These are phyloP conservation scores for Fallopia convolvulus DNA, from an alignment of 148 eudicot genomes.

Conservation along the genomic window DNA sequence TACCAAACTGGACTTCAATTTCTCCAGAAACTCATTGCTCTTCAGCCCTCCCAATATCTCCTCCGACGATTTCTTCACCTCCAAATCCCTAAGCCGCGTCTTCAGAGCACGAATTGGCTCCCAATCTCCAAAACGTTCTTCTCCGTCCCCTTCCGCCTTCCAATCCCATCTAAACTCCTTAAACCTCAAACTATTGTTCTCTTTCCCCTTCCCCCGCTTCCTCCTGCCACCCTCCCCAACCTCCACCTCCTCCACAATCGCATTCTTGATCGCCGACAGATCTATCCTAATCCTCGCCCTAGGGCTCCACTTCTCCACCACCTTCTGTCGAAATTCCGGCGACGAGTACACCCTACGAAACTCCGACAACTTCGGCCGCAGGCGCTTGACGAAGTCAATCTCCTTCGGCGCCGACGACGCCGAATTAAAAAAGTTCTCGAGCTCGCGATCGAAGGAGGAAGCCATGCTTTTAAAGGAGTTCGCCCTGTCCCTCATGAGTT, in stretches of 20 bases:
- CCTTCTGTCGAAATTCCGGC: conserved; percentile 63
- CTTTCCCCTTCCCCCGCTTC: conserved; percentile 23
- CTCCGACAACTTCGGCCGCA: conserved; percentile 73
- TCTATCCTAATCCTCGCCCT: conserved; percentile 55
- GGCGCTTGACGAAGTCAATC: conserved; percentile 58
- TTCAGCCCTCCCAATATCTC: conserved; percentile 65
- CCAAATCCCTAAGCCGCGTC: conserved; percentile 55
- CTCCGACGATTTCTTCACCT: conserved; percentile 48
- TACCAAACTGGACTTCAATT: conserved; percentile 79
- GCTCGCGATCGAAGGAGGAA: conserved; percentile 56
- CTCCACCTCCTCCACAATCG: conserved; percentile 56
- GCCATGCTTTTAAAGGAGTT: conserved; percentile 70
- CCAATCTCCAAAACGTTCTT: conserved; percentile 57
- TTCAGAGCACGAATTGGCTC: conserved; percentile 66
- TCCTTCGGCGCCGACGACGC: conserved; percentile 45
- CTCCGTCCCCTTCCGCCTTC: conserved; percentile 29
- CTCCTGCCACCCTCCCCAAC: conserved; percentile 22
- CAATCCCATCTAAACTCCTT: conserved; percentile 43
- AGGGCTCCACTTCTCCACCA: conserved; percentile 58
- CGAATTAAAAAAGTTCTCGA: conserved; percentile 71
- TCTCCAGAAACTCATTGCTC: conserved; percentile 69
- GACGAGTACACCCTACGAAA: conserved; percentile 73
- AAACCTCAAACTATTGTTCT: conserved; percentile 29
- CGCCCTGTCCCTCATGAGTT: conserved; percentile 63
- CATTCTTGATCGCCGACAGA: conserved; percentile 65